phyloP scores from a whole-genome alignment of 768 basidiomycete genomes.

The Kwoniella botswanensis region DNA sequence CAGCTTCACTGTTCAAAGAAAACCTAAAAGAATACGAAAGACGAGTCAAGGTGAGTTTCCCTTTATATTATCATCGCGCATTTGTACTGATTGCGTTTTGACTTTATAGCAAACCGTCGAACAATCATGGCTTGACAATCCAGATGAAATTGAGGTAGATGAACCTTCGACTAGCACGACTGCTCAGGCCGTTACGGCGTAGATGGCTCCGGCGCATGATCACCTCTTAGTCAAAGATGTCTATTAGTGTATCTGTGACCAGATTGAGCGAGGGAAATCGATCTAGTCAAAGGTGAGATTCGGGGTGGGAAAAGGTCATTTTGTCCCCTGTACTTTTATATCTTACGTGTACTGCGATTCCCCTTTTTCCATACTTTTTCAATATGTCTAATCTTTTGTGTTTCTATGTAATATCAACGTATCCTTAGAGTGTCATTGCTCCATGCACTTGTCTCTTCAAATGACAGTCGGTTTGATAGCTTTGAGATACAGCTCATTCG shows the following conservation, averaged over 20 bases:
- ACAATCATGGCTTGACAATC: slow-evolving; percentile 84
- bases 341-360: too few species aligned
- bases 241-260: too few species aligned
- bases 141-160: slow-evolving; percentile 35
- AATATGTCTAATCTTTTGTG: too few species aligned
- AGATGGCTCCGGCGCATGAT: background rate
- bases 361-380: too few species aligned
- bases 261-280: too few species aligned
- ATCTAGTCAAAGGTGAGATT: too few species aligned
- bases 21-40: slow-evolving; percentile 99
- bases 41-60: slow-evolving; percentile 69
- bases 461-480: too few species aligned
- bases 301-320: too few species aligned
- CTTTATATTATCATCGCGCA: background rate
- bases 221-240: too few species aligned
- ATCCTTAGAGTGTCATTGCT: too few species aligned
- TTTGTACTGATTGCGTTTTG: background rate
- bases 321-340: too few species aligned
- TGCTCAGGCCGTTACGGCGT: slow-evolving; percentile 22
- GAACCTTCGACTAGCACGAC: slow-evolving; percentile 10
- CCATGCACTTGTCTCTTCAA: background rate
- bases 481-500: background rate
- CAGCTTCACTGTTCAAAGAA: slow-evolving; percentile 92
- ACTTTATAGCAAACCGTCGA: slow-evolving; percentile 69
- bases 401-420: too few species aligned